Conservation (phyloP, 2,329 filamentous ascomycete genomes). For the Aureobasidium sp. region DNA sequence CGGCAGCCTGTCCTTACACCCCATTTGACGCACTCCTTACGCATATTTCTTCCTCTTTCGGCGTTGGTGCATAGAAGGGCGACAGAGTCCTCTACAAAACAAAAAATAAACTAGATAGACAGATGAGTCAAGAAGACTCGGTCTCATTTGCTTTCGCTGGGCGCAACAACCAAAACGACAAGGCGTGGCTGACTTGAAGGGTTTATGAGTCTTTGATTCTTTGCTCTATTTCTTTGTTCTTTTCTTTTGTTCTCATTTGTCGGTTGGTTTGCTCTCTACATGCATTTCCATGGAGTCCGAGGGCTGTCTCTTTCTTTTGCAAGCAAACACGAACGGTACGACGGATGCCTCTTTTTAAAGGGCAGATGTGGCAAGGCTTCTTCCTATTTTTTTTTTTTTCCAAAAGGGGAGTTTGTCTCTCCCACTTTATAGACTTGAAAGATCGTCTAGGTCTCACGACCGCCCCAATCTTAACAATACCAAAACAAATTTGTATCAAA, state of each 20-base stretch:
- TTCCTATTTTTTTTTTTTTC: neutral
- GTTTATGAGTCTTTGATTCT: neutral
- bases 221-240: neutral
- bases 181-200: neutral
- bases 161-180: neutral
- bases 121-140: neutral
- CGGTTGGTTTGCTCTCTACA: neutral
- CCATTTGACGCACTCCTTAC: conserved; percentile 8
- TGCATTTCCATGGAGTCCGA: conserved; percentile 12
- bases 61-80: conserved; percentile 10
- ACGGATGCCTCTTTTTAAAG: neutral
- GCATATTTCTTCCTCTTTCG: neutral
- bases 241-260: neutral
- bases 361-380: neutral
- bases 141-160: neutral
- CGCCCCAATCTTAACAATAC: neutral
- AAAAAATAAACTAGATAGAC: conserved; percentile 7
- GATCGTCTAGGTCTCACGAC: conserved; percentile 2
- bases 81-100: neutral
- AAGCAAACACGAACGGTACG: conserved; percentile 2
- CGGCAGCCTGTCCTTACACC: conserved; percentile 10
- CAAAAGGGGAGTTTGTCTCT: too few relatives aligned
- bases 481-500: conserved; percentile 2
- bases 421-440: neutral
- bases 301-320: conserved; percentile 2